These are phyloP conservation scores for Cucurbita maxima DNA, from an alignment of 306 rosid species.

Conservation along the genomic window DNA sequence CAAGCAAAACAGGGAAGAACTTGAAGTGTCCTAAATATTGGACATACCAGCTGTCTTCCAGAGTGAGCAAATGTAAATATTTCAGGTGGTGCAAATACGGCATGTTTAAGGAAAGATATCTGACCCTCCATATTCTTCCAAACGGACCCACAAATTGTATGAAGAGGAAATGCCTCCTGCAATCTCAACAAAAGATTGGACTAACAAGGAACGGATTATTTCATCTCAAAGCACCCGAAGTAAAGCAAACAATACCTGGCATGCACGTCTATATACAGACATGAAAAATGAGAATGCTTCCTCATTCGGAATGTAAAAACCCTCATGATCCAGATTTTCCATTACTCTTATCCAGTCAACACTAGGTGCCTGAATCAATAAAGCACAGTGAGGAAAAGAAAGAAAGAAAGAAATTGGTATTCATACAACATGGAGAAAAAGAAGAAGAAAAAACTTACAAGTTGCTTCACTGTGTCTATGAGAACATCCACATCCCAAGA, in stretches of 20 bases:
- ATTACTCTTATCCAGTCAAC: conserved; percentile 65
- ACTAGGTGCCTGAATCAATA: conserved; percentile 60
- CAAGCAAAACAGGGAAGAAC: neutral
- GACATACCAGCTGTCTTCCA: conserved; percentile 59
- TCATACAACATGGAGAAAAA: neutral
- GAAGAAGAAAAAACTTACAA: conserved; percentile 33
- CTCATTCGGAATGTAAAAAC: conserved; percentile 75
- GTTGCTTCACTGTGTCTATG: conserved; percentile 60
- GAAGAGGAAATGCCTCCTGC: conserved; percentile 95
- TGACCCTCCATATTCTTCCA: conserved; percentile 98
- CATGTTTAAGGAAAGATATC: conserved; percentile 79
- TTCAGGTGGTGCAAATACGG: conserved; percentile 71
- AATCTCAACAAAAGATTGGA: conserved; percentile 11
- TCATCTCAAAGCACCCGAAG: neutral
- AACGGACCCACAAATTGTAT: conserved; percentile 77
- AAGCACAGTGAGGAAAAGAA: conserved; percentile 8
- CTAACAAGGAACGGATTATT: neutral
- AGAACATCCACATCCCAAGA: conserved; percentile 94
- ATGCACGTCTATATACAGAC: conserved; percentile 57
- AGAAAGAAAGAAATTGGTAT: neutral
- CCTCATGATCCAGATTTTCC: conserved; percentile 93
- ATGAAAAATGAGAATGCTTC: conserved; percentile 83
- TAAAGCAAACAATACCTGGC: conserved; percentile 42
- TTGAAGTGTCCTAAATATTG: neutral
- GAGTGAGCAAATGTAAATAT: conserved; percentile 74